Conservation (phyloP, 805 yeast genomes). For the Wickerhamomyces bisporus region DNA sequence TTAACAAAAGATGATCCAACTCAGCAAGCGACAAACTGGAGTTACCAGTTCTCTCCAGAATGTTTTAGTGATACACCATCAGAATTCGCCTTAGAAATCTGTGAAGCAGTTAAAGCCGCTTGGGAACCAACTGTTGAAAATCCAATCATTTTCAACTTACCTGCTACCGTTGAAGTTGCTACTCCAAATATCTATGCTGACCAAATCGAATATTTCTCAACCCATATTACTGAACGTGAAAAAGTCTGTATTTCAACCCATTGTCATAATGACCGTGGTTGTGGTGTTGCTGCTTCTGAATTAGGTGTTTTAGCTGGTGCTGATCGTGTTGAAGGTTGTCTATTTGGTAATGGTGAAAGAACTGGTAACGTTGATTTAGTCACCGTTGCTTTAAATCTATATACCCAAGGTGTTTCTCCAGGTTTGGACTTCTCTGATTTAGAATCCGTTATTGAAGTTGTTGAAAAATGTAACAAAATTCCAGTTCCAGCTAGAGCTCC, state of each 20-base stretch:
- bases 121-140: constrained; percentile 76
- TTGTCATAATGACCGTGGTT: constrained; percentile 77
- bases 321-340: constrained; percentile 79
- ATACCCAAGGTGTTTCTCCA: constrained; percentile 73
- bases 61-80: constrained; percentile 71
- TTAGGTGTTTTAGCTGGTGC: constrained; percentile 78
- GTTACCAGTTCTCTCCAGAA: constrained; percentile 75
- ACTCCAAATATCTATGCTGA: constrained; percentile 76
- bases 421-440: constrained; percentile 67
- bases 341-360: constrained; percentile 81
- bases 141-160: constrained; percentile 74
- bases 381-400: constrained; percentile 71
- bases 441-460: constrained; percentile 59
- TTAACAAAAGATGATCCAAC: constrained; percentile 71
- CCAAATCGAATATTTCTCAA: constrained; percentile 71
- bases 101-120: constrained; percentile 73
- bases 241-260: constrained; percentile 67
- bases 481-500: constrained; percentile 74
- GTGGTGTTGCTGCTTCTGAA: constrained; percentile 81
- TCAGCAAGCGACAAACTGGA: constrained; percentile 60
- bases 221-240: constrained; percentile 64
- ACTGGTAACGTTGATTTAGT: constrained; percentile 79
- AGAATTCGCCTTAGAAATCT: constrained; percentile 68
- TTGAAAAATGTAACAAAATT: constrained; percentile 73
- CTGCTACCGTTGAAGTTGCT: constrained; percentile 78